Evolutionary conservation across 768 basidiomycete genomes (phyloP), one percentile per base, ranked within the genome.

Genomic region (Cyclocybe cylindracea): DNA sequence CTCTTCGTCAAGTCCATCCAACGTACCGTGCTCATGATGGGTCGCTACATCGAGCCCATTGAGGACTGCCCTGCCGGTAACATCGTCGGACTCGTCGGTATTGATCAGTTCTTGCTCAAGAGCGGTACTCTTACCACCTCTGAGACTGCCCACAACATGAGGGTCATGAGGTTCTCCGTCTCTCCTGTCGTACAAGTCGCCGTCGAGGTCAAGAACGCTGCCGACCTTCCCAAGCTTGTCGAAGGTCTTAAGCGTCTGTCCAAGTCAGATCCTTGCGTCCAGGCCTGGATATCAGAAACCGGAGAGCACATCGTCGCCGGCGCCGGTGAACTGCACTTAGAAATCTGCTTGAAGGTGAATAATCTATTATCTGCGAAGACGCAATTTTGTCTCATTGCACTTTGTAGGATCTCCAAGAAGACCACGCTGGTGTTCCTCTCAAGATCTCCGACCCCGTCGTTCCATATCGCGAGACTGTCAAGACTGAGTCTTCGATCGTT

Each of bases 201-300:
- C 59, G 97, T 99, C 63, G 97, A 99, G 75, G 97, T 98, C 75
- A 98, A 98, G 88, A 99, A 98, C 73, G 94, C 97, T 52, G 85
- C 92, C 53, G 97, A 99, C 83, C 83, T 99, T 42, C 97, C 97
- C 67, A 99, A 99, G 78, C 90, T 99, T 59, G 97, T 98, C 56
- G 97, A 99, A 83, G 97, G 97, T 79, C 90, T 99, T 64, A 99
- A 99, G 80, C 97, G 97, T 82, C 84, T 99, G 50, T 97, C 97
- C 62, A 99, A 99, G 80, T 98, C 97, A 19, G 97, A 99, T 73
- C 97, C 97, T 54, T 99, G 97, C 75, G 97, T 99, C 56, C 94
- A 98, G 74, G 86, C 94, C 46, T 95, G 83, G 88, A 95, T 96
- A 66, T 62, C 72, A 10, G 94, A 96, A 54, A 89, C 84, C 61